Base-by-base conservation (phyloP, 371 early-diverging fungal genomes). In the Batkoa obscura region DNA sequence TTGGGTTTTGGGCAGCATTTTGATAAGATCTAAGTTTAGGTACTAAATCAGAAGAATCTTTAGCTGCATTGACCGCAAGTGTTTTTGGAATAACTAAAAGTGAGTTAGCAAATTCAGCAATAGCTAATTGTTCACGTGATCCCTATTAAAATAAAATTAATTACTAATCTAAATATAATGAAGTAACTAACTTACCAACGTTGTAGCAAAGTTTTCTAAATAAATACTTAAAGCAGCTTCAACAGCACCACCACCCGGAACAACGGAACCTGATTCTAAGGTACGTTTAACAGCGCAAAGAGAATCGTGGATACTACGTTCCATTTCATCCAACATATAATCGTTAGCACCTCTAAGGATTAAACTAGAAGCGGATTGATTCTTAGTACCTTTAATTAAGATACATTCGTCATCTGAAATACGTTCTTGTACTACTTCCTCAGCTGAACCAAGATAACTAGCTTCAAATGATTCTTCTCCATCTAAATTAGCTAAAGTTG, bases 181-280 rank as follows among this genome's bases (percentile, higher is more conserved):
- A 30, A 47, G 10, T 36, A 36, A 54, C 4, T 43, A 52, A 60
- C 73, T 58, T 67, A 80, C 83, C 61, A 90, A 65, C 30, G 89
- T 84, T 31, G 86, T 88, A 38, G 93, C 91, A 79, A 94, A 94
- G 69, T 94, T 93, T 72, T 99, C 99, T 55, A 99, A 81, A 69
- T 93, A 93, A 64, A 98, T 90, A 65, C 88, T 88, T 37, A 99
- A 73, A 8, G 99, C 99, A 23, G 90, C 75, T 70, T 99, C 99
- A 43, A 99, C 97, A 12, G 99, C 91, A 57, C 99, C 99, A 59
- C 99, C 99, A 65, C 99, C 99, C 39, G 99, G 98, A 23, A 99
- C 98, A 41, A 99, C 92, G 36, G 84, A 81, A 62, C 93, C 90
- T 59, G 88, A 88, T 71, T 99, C 99, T 50, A 99, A 71, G 6